Evolutionary conservation across 257 asterid genomes (phyloP), one percentile per base, ranked within the genome.

Genomic region (Ehretia macrophylla): DNA sequence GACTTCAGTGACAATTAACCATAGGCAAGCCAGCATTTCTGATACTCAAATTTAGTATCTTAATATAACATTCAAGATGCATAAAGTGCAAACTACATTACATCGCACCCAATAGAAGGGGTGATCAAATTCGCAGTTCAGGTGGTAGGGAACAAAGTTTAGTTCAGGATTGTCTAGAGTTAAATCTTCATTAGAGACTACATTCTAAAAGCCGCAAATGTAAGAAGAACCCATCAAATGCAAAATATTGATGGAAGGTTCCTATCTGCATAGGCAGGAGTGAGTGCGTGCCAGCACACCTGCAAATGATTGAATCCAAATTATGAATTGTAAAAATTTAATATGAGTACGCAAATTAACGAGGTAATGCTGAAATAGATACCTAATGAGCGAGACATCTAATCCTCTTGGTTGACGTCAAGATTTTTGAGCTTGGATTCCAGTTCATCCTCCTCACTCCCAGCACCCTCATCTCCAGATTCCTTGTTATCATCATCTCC

Each of bases 361-460:
- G 16, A 14, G 9, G 27, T 0, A 21, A n/a, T 49, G 16, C 54
- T 17, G 21, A 49, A 49, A 49, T 11, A 17, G 17, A n/a, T 49
- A 49, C 54, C 54, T 49, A 17, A 17, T 17, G 8, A 49, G 14
- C 21, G 8, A 8, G 54, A 0, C 17, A 52, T 56, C 74, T 69
- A 62, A 38, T 75, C 82, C 13, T 78, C 85, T 68, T 72, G 52
- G 51, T 78, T 80, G 62, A 88, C 96, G 52, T 70, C 87, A 44
- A 92, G 96, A 18, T 68, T 92, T 64, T 77, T 76, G 56, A 92
- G 92, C 64, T 76, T 80, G 12, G 77, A 76, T 78, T 74, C 96
- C 64, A 92, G 50, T 55, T 88, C 96, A 66, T 86, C 76, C 62
- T 78, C 85, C 62, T 78, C 85, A 62, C 70, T 70, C 5, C 70